phyloP scores from a whole-genome alignment of 257 asterid genomes.

The Agastache rugosa region DNA sequence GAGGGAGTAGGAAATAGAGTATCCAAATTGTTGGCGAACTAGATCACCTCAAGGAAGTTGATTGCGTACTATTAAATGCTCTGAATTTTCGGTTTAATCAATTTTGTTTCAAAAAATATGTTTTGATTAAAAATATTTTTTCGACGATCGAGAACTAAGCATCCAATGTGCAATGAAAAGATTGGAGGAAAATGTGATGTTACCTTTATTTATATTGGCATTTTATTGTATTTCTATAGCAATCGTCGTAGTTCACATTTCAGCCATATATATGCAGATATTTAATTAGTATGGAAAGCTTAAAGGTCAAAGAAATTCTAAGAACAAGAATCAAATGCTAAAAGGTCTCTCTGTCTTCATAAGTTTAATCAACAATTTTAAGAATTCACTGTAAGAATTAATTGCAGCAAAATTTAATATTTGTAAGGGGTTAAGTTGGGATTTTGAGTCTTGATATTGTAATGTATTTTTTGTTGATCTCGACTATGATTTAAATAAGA shows the following conservation, averaged over 20 bases:
- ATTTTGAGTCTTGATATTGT: background rate
- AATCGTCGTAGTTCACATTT: background rate
- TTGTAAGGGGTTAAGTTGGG: background rate
- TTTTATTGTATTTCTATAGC: background rate
- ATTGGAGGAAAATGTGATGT: background rate
- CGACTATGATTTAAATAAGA: no score
- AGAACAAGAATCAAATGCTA: slow-evolving; percentile 47
- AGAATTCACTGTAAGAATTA: slow-evolving; percentile 3
- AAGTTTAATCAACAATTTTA: background rate
- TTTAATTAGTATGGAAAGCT: slow-evolving; percentile 2
- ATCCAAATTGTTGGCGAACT: no score
- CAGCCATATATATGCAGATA: background rate
- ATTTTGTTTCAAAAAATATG: background rate
- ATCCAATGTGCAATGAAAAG: background rate
- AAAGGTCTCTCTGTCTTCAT: slow-evolving; percentile 6
- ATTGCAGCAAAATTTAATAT: slow-evolving; percentile 19
- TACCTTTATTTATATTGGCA: background rate
- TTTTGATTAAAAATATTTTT: background rate
- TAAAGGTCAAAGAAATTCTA: slow-evolving; percentile 18
- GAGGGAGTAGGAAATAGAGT: no score
- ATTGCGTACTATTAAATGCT: no score
- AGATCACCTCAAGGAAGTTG: no score
- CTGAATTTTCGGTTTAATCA: background rate
- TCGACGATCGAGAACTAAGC: background rate
- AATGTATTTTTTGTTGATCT: background rate